These are phyloP conservation scores for Rhynchosporium graminicola DNA, from an alignment of 2,329 filamentous ascomycete species.

Conservation along the genomic window DNA sequence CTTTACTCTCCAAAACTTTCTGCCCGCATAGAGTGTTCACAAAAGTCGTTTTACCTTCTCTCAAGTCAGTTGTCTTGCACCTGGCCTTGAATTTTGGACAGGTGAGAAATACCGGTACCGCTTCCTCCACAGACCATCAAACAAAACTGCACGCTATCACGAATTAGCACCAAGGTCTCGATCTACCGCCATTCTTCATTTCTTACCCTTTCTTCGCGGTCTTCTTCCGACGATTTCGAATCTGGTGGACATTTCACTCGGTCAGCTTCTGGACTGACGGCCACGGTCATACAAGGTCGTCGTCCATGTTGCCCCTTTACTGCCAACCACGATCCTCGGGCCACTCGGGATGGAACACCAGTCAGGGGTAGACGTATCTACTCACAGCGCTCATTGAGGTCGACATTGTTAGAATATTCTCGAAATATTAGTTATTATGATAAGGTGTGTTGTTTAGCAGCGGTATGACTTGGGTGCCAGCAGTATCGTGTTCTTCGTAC, in stretches of 20 bases:
- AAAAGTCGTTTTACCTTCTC: conserved; percentile 9
- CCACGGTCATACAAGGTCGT: background rate
- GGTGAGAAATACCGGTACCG: conserved; percentile 4
- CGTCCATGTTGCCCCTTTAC: background rate
- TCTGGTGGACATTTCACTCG: background rate
- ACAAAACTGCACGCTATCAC: conserved; percentile 13
- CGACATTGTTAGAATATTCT: background rate
- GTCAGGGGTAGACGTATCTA: background rate
- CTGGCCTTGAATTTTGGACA: background rate
- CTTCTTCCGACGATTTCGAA: conserved; percentile 16
- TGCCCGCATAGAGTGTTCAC: conserved; percentile 13
- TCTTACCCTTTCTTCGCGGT: conserved; percentile 12
- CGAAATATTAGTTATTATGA: too few species aligned
- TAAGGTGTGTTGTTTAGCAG: background rate
- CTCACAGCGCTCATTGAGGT: conserved; percentile 11
- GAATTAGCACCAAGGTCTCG: background rate
- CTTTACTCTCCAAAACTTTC: conserved; percentile 10
- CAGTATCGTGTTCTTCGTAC: background rate
- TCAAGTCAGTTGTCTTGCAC: background rate
- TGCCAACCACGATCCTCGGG: background rate
- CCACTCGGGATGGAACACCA: background rate
- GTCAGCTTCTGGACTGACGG: background rate
- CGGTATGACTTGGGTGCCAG: too few species aligned
- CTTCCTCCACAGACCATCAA: conserved; percentile 14
- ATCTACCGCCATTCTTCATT: too few species aligned